phyloP scores from a whole-genome alignment of 257 asterid species.

The Handroanthus guayacan region DNA sequence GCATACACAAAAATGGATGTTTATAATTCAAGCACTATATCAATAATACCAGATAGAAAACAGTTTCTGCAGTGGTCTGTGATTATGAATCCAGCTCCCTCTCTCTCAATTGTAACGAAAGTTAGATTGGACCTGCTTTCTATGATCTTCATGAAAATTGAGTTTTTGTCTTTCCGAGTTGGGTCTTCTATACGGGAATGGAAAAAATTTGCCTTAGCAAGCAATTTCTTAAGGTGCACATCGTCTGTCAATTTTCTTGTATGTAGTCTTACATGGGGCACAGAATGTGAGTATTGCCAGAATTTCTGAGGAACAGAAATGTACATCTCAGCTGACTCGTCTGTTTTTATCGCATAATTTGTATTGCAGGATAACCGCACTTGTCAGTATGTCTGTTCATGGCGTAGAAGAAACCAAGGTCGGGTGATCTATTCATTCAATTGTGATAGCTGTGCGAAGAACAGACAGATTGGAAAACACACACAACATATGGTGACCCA shows the following conservation, averaged over 20 bases:
- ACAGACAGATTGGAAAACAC: too few species aligned
- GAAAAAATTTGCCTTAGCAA: background rate
- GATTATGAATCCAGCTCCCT: background rate
- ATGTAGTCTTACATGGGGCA: background rate
- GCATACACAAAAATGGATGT: too few species aligned
- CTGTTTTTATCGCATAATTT: background rate
- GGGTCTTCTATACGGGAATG: background rate
- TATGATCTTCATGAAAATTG: background rate
- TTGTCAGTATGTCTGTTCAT: background rate
- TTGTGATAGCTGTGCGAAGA: too few species aligned
- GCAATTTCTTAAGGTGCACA: background rate
- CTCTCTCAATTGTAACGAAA: background rate
- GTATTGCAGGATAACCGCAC: background rate
- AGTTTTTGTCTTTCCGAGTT: background rate
- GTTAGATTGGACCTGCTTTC: background rate
- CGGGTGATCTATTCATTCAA: background rate
- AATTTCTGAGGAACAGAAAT: background rate
- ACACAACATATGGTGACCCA: too few species aligned
- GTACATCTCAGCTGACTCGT: conserved; percentile 8
- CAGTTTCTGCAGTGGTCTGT: background rate
- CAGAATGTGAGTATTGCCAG: too few species aligned
- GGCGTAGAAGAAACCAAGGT: conserved; percentile 8
- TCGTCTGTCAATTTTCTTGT: background rate
- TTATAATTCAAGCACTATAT: background rate
- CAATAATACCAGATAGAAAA: background rate